Conservation (phyloP, 768 basidiomycete species). For the Daedalea quercina region DNA sequence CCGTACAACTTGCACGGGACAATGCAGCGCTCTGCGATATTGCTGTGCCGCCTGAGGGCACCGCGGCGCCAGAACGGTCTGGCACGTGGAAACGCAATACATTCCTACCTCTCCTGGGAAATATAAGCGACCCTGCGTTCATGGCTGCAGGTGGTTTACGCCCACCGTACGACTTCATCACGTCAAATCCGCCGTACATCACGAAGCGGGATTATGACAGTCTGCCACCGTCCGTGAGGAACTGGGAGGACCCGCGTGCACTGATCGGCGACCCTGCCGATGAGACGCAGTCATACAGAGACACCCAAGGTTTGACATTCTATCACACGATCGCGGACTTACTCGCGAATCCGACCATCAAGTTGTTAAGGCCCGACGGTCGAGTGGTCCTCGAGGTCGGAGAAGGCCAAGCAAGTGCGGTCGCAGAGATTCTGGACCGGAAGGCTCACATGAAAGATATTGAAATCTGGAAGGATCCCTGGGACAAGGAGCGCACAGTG, state of each 20-base stretch:
- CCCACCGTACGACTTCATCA: constrained; percentile 66
- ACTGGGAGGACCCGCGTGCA: constrained; percentile 77
- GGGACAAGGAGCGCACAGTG: constrained; percentile 69
- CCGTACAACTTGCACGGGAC: constrained; percentile 41
- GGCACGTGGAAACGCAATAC: constrained; percentile 14
- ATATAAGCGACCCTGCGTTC: constrained; percentile 30
- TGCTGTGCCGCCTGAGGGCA: constrained; percentile 1
- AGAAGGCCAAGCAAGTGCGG: constrained; percentile 57
- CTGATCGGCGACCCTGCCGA: constrained; percentile 61
- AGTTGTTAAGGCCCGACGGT: constrained; percentile 47
- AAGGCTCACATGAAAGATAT: constrained; percentile 40
- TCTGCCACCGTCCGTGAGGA: constrained; percentile 63
- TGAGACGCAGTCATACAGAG: constrained; percentile 15
- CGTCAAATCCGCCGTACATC: constrained; percentile 87
- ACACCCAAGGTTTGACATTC: constrained; percentile 50
- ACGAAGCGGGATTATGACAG: constrained; percentile 52
- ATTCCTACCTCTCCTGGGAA: constrained; percentile 34
- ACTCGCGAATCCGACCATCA: constrained; percentile 27
- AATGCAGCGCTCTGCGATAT: constrained; percentile 30
- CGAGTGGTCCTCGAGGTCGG: constrained; percentile 79
- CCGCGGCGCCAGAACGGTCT: background rate
- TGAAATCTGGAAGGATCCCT: constrained; percentile 78
- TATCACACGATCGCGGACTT: constrained; percentile 69
- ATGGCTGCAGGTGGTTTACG: constrained; percentile 13
- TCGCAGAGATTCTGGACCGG: constrained; percentile 48